Evolutionary conservation across 2,329 filamentous ascomycete species (phyloP), one percentile per base, ranked within the genome.

Genomic region (Venturia aucupariae): DNA sequence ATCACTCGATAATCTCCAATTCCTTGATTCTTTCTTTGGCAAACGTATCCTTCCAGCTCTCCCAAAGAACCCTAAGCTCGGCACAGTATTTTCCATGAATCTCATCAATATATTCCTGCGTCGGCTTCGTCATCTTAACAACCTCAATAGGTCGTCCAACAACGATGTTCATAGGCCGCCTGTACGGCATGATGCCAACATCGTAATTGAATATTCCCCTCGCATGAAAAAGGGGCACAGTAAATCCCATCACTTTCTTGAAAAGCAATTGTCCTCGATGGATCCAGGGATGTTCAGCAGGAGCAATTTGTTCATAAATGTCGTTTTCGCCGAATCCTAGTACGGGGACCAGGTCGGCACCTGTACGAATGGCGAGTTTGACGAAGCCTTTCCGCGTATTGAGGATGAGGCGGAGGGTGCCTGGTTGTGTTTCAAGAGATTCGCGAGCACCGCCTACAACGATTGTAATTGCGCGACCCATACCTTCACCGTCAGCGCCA

Each of bases 201-300:
- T 99, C 94, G 73, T 99, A 97, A 75, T 99, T 99, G 78, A 97
- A 96, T 48, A 97, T 87, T 15, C 93, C 93, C 32, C 92, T 80
- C 2, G 92, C 93, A 74, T 96, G 92, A 71, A 97, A 89, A 35
- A 96, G 83, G 0, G 94, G 92, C 13, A 97, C 82, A 0, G 94
- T 97, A 71, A 97, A 99, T 62, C 95, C 95, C 80, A 95, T 86
- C 6, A 89, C 80, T 69, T 88, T 89, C 76, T 97, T 93, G 65
- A 95, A 79, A 35, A 92, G 78, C 78, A 96, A 86, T 77, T 99
- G 94, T 44, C 90, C 76, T 72, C 85, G 86, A 78, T 93, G 89
- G 64, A 97, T 84, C 66, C 85, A 79, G 1, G 93, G 92, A 72
- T 96, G 90, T 39, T 85, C 82, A 67, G 87, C 83, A 1, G 89